Conservation (phyloP, 768 basidiomycete species). For the Tulasnella sp. region DNA sequence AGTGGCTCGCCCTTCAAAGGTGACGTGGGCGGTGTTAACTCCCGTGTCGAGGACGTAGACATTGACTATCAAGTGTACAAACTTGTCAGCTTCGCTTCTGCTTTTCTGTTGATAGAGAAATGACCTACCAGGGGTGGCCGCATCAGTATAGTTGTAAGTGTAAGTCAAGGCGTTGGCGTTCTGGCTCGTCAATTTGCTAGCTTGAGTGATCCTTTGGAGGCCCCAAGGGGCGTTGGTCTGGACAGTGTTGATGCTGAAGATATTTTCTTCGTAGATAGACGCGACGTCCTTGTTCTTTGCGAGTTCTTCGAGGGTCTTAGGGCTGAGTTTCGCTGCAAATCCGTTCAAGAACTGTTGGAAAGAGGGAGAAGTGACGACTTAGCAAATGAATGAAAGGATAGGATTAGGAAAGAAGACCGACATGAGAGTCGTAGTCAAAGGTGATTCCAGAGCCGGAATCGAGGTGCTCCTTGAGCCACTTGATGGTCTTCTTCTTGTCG, state of each 20-base stretch:
- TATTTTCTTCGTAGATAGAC: conserved; percentile 16
- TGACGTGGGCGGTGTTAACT: conserved; percentile 27
- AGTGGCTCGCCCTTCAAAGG: conserved; percentile 31
- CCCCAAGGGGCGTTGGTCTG: conserved; percentile 36
- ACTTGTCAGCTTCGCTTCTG: not conserved
- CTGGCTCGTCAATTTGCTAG: not conserved
- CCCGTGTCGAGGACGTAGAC: conserved; percentile 49
- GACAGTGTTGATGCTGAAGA: not conserved
- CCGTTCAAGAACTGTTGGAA: conserved; percentile 27
- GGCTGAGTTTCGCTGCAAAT: conserved; percentile 19
- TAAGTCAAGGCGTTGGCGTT: conserved; percentile 26
- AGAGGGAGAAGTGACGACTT: not conserved
- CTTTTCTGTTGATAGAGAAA: not conserved
- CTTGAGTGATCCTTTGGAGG: conserved; percentile 29
- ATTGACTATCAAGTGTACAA: conserved; percentile 32
- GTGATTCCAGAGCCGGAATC: conserved; percentile 20
- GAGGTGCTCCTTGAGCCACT: not conserved
- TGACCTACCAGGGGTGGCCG: not conserved
- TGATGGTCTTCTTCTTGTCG: conserved; percentile 4
- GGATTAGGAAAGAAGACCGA: not conserved
- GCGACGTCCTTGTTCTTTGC: conserved; percentile 29
- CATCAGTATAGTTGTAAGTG: conserved; percentile 26
- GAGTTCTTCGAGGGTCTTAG: conserved; percentile 20
- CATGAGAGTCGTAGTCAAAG: conserved; percentile 32
- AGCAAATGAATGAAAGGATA: not conserved